Conservation (phyloP, 2,329 filamentous ascomycete genomes). For the Didymella exigua region DNA sequence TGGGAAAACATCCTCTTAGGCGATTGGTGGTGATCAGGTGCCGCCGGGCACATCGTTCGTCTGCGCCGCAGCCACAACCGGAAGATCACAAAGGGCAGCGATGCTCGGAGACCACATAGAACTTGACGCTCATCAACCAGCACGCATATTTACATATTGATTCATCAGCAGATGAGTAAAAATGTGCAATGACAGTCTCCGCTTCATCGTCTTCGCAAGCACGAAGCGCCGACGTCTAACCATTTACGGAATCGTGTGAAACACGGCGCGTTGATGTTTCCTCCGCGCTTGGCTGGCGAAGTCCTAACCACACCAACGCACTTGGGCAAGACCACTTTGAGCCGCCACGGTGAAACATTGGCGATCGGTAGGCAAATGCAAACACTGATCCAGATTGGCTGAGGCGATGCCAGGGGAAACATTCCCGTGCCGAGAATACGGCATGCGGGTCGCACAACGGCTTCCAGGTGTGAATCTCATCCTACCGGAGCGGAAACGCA, state of each 20-base stretch:
- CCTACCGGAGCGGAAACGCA: constrained; percentile 25
- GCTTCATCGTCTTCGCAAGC: neutral
- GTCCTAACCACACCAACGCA: constrained; percentile 14
- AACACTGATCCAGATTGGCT: constrained; percentile 30
- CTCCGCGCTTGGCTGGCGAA: constrained; percentile 14
- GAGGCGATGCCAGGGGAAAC: constrained; percentile 24
- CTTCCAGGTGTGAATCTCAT: constrained; percentile 27
- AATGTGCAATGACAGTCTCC: neutral
- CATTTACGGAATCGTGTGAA: constrained; percentile 15
- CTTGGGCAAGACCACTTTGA: constrained; percentile 13
- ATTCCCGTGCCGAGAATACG: constrained; percentile 22
- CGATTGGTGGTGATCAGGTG: constrained; percentile 17
- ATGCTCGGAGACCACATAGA: constrained; percentile 1
- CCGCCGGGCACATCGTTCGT: constrained; percentile 4
- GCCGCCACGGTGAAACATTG: constrained; percentile 19
- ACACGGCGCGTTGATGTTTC: constrained; percentile 17
- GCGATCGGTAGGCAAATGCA: constrained; percentile 2
- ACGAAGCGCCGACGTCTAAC: constrained; percentile 12
- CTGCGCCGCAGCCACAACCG: constrained; percentile 13
- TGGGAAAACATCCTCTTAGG: constrained; percentile 15
- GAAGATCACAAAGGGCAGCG: constrained; percentile 10
- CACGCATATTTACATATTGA: neutral
- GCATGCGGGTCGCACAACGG: constrained; percentile 32
- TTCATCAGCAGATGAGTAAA: neutral
- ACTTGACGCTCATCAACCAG: neutral